These are phyloP conservation scores for Blastobotrys serpentis DNA, from an alignment of 1,139 yeast species.

Conservation along the genomic window DNA sequence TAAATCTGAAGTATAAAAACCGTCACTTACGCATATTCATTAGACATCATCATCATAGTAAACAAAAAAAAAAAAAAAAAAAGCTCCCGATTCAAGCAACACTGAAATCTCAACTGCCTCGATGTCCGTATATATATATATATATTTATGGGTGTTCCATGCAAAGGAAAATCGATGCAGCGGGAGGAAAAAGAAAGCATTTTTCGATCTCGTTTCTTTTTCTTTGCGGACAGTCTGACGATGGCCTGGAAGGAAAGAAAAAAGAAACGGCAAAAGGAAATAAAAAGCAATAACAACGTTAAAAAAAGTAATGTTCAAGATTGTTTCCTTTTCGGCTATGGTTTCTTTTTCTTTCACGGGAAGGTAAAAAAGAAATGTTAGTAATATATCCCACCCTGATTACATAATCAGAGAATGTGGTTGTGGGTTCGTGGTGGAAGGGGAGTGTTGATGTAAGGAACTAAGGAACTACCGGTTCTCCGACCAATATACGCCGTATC, in stretches of 20 bases:
- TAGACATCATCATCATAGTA: not conserved
- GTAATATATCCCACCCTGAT: not conserved
- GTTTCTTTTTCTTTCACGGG: not conserved
- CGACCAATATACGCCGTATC: not conserved
- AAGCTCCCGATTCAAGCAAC: not conserved
- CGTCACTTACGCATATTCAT: slow-evolving; percentile 7
- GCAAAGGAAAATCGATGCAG: not conserved
- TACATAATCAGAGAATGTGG: not conserved
- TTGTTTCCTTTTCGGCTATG: not conserved
- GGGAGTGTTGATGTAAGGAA: too few species aligned
- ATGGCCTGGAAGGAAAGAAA: too few species aligned
- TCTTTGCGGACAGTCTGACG: too few species aligned
- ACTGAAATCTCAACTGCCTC: not conserved
- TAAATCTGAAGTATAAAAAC: too few species aligned
- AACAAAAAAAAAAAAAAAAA: not conserved
- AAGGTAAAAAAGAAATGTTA: not conserved
- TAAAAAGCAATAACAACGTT: not conserved
- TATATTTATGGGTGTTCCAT: too few species aligned
- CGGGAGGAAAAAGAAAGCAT: slow-evolving; percentile 3
- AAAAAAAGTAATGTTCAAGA: slow-evolving; percentile 3
- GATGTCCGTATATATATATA: not conserved
- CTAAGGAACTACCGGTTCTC: not conserved
- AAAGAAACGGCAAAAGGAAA: slow-evolving; percentile 3
- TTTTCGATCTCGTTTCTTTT: not conserved
- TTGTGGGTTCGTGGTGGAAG: too few species aligned